These are phyloP conservation scores for Ganoderma meredithae DNA, from an alignment of 1,284 basidiomycete genomes.

Conservation along the genomic window DNA sequence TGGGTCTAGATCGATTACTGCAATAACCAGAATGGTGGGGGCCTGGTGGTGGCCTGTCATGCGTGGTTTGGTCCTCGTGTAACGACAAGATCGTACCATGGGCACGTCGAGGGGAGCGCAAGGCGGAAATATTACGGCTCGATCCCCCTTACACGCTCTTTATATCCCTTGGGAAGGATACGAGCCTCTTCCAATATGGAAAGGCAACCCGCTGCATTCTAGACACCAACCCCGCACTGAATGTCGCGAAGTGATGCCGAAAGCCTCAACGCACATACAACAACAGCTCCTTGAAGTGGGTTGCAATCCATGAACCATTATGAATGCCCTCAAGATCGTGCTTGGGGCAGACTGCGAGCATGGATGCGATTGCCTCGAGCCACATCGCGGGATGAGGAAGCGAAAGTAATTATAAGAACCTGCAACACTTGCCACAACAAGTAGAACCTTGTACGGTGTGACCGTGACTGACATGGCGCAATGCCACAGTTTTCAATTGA, in stretches of 20 bases:
- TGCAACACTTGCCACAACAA: not conserved
- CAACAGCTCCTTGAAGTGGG: not conserved
- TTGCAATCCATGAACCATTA: not conserved
- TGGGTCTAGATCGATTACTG: not conserved
- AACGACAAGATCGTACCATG: not conserved
- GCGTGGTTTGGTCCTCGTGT: not conserved
- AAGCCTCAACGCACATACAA: not conserved
- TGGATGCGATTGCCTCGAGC: not conserved
- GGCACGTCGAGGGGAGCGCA: not conserved
- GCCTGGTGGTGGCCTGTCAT: not conserved
- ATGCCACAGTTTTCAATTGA: not conserved
- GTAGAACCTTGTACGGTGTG: not conserved
- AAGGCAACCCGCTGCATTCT: not conserved
- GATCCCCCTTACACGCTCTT: no score
- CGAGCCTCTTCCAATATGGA: not conserved
- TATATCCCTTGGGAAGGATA: not conserved
- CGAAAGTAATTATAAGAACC: not conserved
- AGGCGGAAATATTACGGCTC: not conserved
- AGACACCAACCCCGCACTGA: not conserved
- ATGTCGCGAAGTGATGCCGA: not conserved
- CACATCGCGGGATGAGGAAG: not conserved
- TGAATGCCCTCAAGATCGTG: not conserved
- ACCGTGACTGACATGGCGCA: not conserved
- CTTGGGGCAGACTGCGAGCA: not conserved
- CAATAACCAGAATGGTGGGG: no score